Evolutionary conservation across 1,139 yeast genomes (phyloP), one percentile per base, ranked within the genome.

Genomic region (Candida sojae): DNA sequence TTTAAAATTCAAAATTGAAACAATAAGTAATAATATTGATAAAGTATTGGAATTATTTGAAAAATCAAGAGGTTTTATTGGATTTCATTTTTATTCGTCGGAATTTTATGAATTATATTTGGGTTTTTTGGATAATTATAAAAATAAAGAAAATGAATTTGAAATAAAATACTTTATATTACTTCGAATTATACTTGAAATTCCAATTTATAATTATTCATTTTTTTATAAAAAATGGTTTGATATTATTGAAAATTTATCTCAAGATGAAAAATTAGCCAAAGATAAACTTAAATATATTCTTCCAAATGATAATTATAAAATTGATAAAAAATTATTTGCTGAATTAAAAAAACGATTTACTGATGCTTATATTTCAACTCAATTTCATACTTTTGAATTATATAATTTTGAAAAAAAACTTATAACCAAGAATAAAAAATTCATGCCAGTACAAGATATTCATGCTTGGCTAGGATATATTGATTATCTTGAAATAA

Each of bases 171-270:
- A 76, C 51, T 76, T 75, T 50, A 53, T 69, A 42, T 61, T 90
- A 10, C 66, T 91, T 35, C 71, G 91, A 47, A 73, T 84, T 40
- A 68, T 86, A 8, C 63, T 88, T 8, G 89, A 84, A 54, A 69
- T 88, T 2, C 98, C 98, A 0, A 57, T 86, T 32, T 90, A 90
- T 64, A 89, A 90, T 57, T 91, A 83, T 63, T 79, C 79, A 49
- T 84, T 83, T 58, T 84, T 77, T 63, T 64, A 56, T 45, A 70
- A 73, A 39, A 52, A 67, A 25, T 71, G 80, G 61, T 64, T 81
- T 34, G 61, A 64, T 9, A 64, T 74, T 11, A 61, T 83, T 8
- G 78, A 78, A 37, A 58, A 57, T 6, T 56, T 74, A 0, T 58
- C 59, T 7, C 67, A 68, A 46, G 45, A 69, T 10, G 61, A 62